Evolutionary conservation across 1,284 basidiomycete genomes (phyloP), one percentile per base, ranked within the genome.

Genomic region (Moesziomyces globuligerus): DNA sequence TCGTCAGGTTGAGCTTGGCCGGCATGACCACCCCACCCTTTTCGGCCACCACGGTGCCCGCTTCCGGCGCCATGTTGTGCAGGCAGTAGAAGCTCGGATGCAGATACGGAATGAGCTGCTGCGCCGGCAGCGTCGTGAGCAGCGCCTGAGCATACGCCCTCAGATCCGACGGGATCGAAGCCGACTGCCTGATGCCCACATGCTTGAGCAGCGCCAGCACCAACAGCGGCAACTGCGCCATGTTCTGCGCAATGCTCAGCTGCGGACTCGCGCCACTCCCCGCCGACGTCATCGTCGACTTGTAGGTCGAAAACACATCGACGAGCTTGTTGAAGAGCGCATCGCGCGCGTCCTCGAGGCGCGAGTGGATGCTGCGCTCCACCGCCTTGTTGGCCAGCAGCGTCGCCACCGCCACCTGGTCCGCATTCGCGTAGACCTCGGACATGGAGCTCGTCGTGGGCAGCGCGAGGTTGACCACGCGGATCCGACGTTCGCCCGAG

Each of bases 331-430:
- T 91, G 83, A 90, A 89, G 51, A 96, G 84, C n/a, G 90, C 89
- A 79, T 96, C 94, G 39, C 96, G 87, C 18, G 91, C 91, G 79
- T 98, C 95, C 83, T 98, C 95, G 26, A 99, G 86, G 78, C 93
- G 93, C 48, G 83, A 80, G 82, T 93, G 90, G 80, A 95, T 87
- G 6, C 90, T 90, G 66, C 93, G 89, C 84, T 98, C 96, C 38
- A 98, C 94, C 7, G 94, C 95, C 86, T 98, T 98, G 87, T 96
- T 94, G 34, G 94, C 91, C 47, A 97, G 86, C 42, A 93, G 87
- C 0, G 93, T 93, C 7, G 90, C 89, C 61, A 98, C 89, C 1
- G 95, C 94, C 36, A 95, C 86, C 82, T 98, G 94, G 80, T 99
- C 96, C 5, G 92, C 95, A 1, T 92, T 94, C 0, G 92, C 92